These are phyloP conservation scores for Kuraishia floccosa DNA, from an alignment of 805 yeast species.

Conservation along the genomic window DNA sequence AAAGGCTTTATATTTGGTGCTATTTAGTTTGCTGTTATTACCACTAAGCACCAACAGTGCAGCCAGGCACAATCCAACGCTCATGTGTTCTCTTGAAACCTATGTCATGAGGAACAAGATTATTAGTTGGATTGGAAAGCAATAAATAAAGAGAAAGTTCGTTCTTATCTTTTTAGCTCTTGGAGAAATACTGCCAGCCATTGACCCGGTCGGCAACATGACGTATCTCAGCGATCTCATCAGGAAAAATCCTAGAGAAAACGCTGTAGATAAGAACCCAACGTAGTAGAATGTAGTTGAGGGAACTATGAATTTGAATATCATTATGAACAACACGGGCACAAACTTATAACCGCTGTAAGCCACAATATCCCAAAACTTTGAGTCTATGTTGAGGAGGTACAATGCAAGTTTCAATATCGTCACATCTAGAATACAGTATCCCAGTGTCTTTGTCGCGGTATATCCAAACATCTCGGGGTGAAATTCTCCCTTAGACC, in stretches of 20 bases:
- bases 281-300: constrained; percentile 22
- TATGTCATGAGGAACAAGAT: constrained; percentile 60
- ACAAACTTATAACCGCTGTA: constrained; percentile 94
- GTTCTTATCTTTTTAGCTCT: constrained; percentile 71
- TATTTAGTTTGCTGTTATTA: background rate
- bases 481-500: constrained; percentile 81
- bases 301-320: constrained; percentile 30
- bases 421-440: constrained; percentile 63
- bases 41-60: background rate
- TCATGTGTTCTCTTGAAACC: constrained; percentile 2
- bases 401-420: constrained; percentile 77
- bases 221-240: constrained; percentile 61
- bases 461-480: constrained; percentile 87
- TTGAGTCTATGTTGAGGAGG: constrained; percentile 58
- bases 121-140: constrained; percentile 68
- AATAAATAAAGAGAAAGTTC: constrained; percentile 77
- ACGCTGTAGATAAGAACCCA: constrained; percentile 29
- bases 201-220: constrained; percentile 49
- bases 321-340: constrained; percentile 50
- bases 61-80: background rate
- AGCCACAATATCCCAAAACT: constrained; percentile 73
- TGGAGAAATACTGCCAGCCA: constrained; percentile 48
- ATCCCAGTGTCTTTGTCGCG: constrained; percentile 78
- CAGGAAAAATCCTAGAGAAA: constrained; percentile 54
- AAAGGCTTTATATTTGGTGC: background rate